Evolutionary conservation across 768 basidiomycete genomes (phyloP), one percentile per base, ranked within the genome.

Genomic region (Fibroporia radiculosa): DNA sequence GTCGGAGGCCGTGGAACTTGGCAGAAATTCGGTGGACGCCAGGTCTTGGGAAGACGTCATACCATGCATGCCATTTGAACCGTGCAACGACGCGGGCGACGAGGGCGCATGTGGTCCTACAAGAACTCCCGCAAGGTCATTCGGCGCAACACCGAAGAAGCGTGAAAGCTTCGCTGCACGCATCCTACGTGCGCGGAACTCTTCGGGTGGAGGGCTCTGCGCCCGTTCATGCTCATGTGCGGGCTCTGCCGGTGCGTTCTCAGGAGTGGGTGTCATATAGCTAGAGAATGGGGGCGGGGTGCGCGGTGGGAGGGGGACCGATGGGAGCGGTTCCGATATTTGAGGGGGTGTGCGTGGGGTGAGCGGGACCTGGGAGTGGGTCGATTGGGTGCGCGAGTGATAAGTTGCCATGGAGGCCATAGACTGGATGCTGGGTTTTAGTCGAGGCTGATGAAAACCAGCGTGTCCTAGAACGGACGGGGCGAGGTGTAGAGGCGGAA

Each of bases 71-170:
- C 49, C 34, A 14, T 31, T 23, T 16, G 13, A 11, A 11, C 24
- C 13, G 22, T 40, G 7, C 8, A 18, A 6, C 3, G 4, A 16
- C 28, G 6, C n/a, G 16, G 41, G 12, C 28, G 6, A 29, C 41
- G 41, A 31, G 16, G 27, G 28, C 18, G 36, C 13, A 42, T 27
- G 25, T 25, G 34, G 47, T 4, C 13, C 11, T 41, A 31, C 40
- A 27, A 60, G 52, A 39, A 48, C 49, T 18, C 44, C 59, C 1
- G 65, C 58, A 23, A 80, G 62, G 50, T 74, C 71, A 42, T 70
- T 61, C 51, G 69, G 70, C 22, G 61, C 66, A 25, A 78, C 76
- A 12, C 77, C 77, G 56, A 79, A 79, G 60, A 80, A 78, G 34
- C 69, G 71, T 20, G 73, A 66, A 32, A 80, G 59, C 57, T 79